Conservation (phyloP, 2,329 filamentous ascomycete genomes). For the Pyrenophora seminiperda region DNA sequence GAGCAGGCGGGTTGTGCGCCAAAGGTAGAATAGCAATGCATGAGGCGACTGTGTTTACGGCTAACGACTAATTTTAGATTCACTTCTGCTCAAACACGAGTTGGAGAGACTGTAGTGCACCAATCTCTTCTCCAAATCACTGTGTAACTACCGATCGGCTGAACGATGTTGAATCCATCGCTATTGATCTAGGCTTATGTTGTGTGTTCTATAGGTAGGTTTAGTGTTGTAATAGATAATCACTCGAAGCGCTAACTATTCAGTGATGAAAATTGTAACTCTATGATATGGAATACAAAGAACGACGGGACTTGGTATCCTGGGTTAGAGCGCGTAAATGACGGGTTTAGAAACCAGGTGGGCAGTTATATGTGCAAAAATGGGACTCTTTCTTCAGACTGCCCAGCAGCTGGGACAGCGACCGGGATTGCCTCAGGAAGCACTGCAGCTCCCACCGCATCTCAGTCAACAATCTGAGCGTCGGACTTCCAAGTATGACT, state of each 20-base stretch:
- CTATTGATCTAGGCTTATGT: conserved; percentile 5
- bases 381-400: conserved; percentile 5
- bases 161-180: conserved; percentile 13
- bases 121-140: conserved; percentile 6
- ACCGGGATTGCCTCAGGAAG: neutral
- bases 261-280: conserved; percentile 10
- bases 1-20: conserved; percentile 6
- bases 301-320: conserved; percentile 8
- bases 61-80: conserved; percentile 6
- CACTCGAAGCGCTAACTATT: conserved; percentile 1
- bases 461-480: neutral
- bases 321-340: conserved; percentile 1
- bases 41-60: neutral
- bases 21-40: conserved; percentile 14
- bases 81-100: conserved; percentile 9
- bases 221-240: neutral
- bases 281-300: neutral
- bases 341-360: conserved; percentile 10
- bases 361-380: conserved; percentile 19
- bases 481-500: no score
- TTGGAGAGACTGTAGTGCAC: conserved; percentile 11
- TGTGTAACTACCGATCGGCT: conserved; percentile 10
- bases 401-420: conserved; percentile 3
- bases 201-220: conserved; percentile 14
- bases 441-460: neutral